Conservation (phyloP, 2,329 filamentous ascomycete genomes). For the Tolypocladium guangdongense region DNA sequence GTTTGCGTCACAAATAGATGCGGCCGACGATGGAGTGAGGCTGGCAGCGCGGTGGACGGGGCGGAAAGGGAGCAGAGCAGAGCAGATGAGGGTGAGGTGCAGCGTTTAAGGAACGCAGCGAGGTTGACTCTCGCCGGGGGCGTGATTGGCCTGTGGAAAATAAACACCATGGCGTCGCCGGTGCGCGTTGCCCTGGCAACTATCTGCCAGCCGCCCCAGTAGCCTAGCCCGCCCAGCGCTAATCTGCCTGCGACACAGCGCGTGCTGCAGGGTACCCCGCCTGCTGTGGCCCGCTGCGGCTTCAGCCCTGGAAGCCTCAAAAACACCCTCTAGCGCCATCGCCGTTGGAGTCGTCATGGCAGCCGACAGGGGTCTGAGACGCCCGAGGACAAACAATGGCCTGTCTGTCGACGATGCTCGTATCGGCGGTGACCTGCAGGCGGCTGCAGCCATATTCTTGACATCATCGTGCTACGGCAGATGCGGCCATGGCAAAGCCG, state of each 20-base stretch:
- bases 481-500: background rate
- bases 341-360: conserved; percentile 10
- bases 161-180: conserved; percentile 1
- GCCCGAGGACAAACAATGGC: conserved; percentile 5
- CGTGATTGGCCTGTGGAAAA: conserved; percentile 2
- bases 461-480: background rate
- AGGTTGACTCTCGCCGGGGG: background rate
- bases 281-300: background rate
- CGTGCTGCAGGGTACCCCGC: background rate
- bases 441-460: background rate
- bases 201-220: background rate
- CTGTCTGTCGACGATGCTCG: background rate
- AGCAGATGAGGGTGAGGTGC: background rate
- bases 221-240: background rate
- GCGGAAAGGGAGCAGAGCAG: background rate
- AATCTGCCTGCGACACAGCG: background rate
- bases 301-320: background rate
- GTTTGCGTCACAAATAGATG: background rate
- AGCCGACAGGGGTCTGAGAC: conserved; percentile 9
- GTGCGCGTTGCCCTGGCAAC: conserved; percentile 1
- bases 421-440: background rate
- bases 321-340: background rate
- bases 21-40: background rate
- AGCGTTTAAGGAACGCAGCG: conserved; percentile 3
- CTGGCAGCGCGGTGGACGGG: background rate